Evolutionary conservation across 2,329 filamentous ascomycete species (phyloP).

Genomic region (Nigrospora oryzae): DNA sequence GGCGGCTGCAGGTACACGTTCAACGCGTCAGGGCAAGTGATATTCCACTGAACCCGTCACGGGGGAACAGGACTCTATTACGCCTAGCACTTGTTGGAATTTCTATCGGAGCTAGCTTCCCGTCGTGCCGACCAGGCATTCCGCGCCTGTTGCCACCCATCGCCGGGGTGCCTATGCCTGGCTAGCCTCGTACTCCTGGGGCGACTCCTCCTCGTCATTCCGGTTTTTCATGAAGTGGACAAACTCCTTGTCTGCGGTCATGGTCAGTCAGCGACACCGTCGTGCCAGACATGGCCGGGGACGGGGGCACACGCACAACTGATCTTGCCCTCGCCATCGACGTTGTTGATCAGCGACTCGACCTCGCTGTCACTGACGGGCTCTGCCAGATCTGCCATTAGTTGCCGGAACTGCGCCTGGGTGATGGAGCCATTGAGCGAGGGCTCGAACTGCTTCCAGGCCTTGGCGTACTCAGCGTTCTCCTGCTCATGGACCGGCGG

Average conservation of each 20-base stretch:
- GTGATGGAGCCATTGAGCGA: conserved; percentile 24
- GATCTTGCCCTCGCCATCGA: conserved; percentile 25
- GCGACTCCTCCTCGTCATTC: conserved; percentile 15
- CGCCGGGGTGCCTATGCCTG: no score
- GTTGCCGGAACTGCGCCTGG: conserved; percentile 21
- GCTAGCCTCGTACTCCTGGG: no score
- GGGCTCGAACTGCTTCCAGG: conserved; percentile 25
- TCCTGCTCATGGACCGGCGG: conserved; percentile 14
- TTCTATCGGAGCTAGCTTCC: no score
- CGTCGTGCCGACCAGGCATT: no score
- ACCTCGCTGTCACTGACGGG: conserved; percentile 23
- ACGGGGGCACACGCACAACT: conserved; percentile 18
- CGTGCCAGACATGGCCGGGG: background rate
- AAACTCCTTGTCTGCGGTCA: conserved; percentile 21
- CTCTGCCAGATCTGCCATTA: conserved; percentile 22
- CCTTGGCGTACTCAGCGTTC: conserved; percentile 19
- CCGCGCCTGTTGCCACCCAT: no score
- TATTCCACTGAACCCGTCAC: no score
- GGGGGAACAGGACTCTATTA: no score
- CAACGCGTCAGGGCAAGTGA: no score
- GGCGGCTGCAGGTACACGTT: no score
- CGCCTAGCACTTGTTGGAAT: no score
- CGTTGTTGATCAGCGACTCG: conserved; percentile 22
- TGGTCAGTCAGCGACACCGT: background rate
- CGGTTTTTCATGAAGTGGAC: conserved; percentile 23